phyloP scores from a whole-genome alignment of 2,329 filamentous ascomycete genomes.

The Ophiocordyceps robertsii region DNA sequence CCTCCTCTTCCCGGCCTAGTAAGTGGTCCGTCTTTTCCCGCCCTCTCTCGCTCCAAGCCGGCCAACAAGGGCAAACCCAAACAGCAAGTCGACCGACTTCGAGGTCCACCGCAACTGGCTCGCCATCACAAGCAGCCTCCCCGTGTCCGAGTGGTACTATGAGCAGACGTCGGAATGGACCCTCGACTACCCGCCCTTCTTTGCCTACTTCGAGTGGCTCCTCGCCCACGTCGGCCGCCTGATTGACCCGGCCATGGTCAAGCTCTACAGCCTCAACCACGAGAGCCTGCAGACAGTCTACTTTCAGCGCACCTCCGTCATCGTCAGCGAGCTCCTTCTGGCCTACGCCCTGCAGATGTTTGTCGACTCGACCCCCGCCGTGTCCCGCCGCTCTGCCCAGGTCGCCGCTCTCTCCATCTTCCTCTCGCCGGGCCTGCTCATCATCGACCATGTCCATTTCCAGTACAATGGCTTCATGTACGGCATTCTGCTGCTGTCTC shows the following conservation, averaged over 20 bases:
- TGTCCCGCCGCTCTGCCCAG: constrained; percentile 64
- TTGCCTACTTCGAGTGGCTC: constrained; percentile 91
- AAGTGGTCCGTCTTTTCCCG: constrained; percentile 26
- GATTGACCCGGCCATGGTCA: constrained; percentile 69
- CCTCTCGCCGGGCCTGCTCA: constrained; percentile 81
- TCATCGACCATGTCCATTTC: constrained; percentile 98
- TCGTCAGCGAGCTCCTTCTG: constrained; percentile 71
- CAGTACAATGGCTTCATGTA: constrained; percentile 99
- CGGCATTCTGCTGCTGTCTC: constrained; percentile 73
- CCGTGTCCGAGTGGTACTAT: constrained; percentile 84
- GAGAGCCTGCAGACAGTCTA: constrained; percentile 89
- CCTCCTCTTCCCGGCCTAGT: constrained; percentile 91
- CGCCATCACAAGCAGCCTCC: constrained; percentile 82
- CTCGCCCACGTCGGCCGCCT: constrained; percentile 70
- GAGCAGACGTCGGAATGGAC: constrained; percentile 99
- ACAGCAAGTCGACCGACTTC: constrained; percentile 95
- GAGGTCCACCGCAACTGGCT: constrained; percentile 99
- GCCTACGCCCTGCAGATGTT: constrained; percentile 73
- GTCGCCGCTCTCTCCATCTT: constrained; percentile 80
- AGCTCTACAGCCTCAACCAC: constrained; percentile 68
- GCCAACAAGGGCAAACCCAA: constrained; percentile 3
- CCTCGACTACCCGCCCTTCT: constrained; percentile 95
- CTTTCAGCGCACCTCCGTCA: constrained; percentile 84
- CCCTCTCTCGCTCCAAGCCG: not conserved
- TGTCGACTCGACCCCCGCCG: constrained; percentile 53